Percentiles rank a stretch among this genome's conserved stretches.
Conservation (phyloP, 768 basidiomycete genomes). For the Suillus sp. region DNA sequence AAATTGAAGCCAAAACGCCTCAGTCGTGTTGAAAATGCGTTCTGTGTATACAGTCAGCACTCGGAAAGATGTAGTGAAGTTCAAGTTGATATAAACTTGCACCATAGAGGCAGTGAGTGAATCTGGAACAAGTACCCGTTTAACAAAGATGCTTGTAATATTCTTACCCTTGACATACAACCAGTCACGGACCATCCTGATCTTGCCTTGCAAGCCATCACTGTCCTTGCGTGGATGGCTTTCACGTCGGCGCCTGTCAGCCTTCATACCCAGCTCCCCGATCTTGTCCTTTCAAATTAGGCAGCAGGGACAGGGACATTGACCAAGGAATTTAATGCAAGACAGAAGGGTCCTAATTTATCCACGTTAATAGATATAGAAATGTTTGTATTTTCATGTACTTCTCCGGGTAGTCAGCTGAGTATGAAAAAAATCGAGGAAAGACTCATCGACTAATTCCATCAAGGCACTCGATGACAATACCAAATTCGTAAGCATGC, state of each 20-base stretch:
- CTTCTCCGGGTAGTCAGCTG: slow-evolving; percentile 38
- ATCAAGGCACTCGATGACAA: slow-evolving; percentile 24
- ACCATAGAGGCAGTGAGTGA: background rate
- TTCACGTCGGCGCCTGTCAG: slow-evolving; percentile 3
- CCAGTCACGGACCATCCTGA: slow-evolving; percentile 9
- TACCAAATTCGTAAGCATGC: slow-evolving; percentile 24
- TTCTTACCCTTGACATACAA: slow-evolving; percentile 13
- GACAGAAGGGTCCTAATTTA: slow-evolving; percentile 22
- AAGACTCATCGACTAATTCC: slow-evolving; percentile 19
- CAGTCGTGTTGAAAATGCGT: slow-evolving; percentile 36
- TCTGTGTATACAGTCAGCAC: slow-evolving; percentile 26
- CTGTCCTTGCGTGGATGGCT: too few species aligned
- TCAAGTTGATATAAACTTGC: background rate
- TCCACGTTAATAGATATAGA: slow-evolving; percentile 5
- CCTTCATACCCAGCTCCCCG: slow-evolving; percentile 14
- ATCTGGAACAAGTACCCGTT: background rate
- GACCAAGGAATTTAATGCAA: slow-evolving; percentile 20
- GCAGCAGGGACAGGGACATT: slow-evolving; percentile 27
- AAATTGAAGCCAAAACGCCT: slow-evolving; percentile 24
- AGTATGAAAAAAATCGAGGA: slow-evolving; percentile 26
- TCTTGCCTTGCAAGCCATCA: background rate
- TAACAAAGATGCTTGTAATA: background rate
- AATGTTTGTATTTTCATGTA: slow-evolving; percentile 18
- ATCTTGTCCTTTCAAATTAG: slow-evolving; percentile 15
- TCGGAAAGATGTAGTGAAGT: too few species aligned